Conservation (phyloP, 805 yeast genomes). For the Candida verbasci region DNA sequence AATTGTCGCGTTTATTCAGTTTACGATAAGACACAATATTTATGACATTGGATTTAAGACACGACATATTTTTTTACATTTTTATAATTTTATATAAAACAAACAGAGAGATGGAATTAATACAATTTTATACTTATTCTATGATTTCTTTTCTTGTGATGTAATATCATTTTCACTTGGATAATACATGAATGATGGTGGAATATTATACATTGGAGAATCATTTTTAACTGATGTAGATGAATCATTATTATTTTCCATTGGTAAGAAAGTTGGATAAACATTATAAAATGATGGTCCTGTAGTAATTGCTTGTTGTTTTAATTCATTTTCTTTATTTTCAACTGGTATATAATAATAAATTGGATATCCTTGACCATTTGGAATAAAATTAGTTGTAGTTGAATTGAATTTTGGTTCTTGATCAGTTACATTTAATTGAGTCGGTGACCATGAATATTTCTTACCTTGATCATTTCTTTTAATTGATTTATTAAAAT, state of each 20-base stretch:
- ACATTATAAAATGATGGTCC: slow-evolving; percentile 7
- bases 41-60: no score
- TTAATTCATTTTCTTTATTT: not conserved
- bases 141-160: slow-evolving; percentile 8
- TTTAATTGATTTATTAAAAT: slow-evolving; percentile 6
- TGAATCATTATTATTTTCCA: not conserved
- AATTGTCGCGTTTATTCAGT: no score
- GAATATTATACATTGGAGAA: slow-evolving; percentile 7
- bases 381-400: not conserved
- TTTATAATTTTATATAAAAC: no score
- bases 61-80: no score
- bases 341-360: slow-evolving; percentile 9
- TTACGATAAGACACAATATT: no score
- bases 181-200: slow-evolving; percentile 9
- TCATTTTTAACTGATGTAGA: not conserved
- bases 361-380: slow-evolving; percentile 6
- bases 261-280: slow-evolving; percentile 2
- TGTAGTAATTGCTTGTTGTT: not conserved
- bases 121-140: not conserved
- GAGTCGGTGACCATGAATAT: slow-evolving; percentile 7
- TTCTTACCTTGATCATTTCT: not conserved
- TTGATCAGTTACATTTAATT: slow-evolving; percentile 7
- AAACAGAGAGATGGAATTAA: no score
- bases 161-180: slow-evolving; percentile 9
- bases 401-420: not conserved